phyloP scores from a whole-genome alignment of 257 asterid species.

The Thymus quinquecostatus region DNA sequence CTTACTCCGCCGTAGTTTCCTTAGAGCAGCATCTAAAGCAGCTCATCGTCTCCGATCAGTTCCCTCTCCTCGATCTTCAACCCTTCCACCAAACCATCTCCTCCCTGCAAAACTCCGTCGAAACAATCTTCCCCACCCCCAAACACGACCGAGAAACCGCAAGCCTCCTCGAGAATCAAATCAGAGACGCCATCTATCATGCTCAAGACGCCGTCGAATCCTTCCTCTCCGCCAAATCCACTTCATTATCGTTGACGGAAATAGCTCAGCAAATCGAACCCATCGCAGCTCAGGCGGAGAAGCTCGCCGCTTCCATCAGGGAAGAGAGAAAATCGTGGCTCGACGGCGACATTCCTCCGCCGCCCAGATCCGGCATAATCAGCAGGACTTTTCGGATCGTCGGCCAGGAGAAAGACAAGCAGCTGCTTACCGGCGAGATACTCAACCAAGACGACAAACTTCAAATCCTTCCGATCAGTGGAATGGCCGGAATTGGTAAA shows the following conservation, averaged over 20 bases:
- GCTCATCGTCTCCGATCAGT: slow-evolving; percentile 21
- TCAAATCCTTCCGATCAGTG: slow-evolving; percentile 31
- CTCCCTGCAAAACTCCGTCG: slow-evolving; percentile 32
- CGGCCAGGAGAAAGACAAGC: slow-evolving; percentile 18
- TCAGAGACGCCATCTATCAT: slow-evolving; percentile 32
- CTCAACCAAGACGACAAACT: neutral
- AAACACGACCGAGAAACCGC: neutral
- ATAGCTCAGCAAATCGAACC: neutral
- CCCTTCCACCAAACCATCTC: slow-evolving; percentile 21
- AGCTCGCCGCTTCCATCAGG: slow-evolving; percentile 15
- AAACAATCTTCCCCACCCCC: slow-evolving; percentile 24
- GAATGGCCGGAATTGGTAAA: slow-evolving; percentile 47
- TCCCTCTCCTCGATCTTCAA: slow-evolving; percentile 7
- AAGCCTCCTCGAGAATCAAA: slow-evolving; percentile 14
- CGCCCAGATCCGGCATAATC: slow-evolving; percentile 13
- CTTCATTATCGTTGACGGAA: slow-evolving; percentile 1
- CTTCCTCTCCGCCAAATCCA: slow-evolving; percentile 25
- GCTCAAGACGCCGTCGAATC: slow-evolving; percentile 37
- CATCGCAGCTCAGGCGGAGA: slow-evolving; percentile 1
- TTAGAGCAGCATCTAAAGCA: slow-evolving; percentile 31
- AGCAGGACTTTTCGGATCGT: neutral
- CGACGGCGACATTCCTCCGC: slow-evolving; percentile 12
- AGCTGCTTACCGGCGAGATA: neutral
- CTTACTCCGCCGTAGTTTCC: slow-evolving; percentile 43
- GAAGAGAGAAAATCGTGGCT: neutral